Conservation (phyloP, 2,329 filamentous ascomycete species). For the Penicillium sp. region DNA sequence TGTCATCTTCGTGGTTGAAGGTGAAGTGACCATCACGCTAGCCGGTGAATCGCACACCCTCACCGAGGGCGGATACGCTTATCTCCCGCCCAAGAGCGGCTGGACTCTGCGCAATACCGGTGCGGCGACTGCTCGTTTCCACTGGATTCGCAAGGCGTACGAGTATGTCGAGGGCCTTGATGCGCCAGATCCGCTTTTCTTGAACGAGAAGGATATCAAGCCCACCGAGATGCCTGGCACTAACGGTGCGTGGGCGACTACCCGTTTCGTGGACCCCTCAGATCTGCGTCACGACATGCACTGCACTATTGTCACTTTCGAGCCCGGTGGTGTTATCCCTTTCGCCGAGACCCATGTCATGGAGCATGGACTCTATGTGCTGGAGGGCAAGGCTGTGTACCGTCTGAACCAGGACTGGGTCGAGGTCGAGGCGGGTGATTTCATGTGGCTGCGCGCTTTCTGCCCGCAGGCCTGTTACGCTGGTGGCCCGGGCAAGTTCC, state of each 20-base stretch:
- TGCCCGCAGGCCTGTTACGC: conserved; percentile 34
- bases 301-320: conserved; percentile 32
- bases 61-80: conserved; percentile 31
- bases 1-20: conserved; percentile 30
- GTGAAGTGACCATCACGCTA: conserved; percentile 27
- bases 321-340: conserved; percentile 31
- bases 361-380: conserved; percentile 32
- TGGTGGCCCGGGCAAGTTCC: conserved; percentile 32
- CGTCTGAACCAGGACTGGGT: conserved; percentile 34
- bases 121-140: conserved; percentile 28
- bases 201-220: conserved; percentile 30
- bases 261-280: conserved; percentile 30
- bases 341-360: conserved; percentile 34
- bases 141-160: conserved; percentile 32
- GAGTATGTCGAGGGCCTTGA: conserved; percentile 28
- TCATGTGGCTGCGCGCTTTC: conserved; percentile 35
- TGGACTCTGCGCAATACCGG: conserved; percentile 30
- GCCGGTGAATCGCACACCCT: conserved; percentile 23
- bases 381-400: conserved; percentile 33
- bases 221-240: conserved; percentile 30
- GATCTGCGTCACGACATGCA: conserved; percentile 34
- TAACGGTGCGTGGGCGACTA: conserved; percentile 31
- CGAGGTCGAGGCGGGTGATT: conserved; percentile 33
- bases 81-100: conserved; percentile 29
- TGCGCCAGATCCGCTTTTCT: conserved; percentile 29